Evolutionary conservation across 1,284 basidiomycete species (phyloP).

Genomic region (Sparassis latifolia): DNA sequence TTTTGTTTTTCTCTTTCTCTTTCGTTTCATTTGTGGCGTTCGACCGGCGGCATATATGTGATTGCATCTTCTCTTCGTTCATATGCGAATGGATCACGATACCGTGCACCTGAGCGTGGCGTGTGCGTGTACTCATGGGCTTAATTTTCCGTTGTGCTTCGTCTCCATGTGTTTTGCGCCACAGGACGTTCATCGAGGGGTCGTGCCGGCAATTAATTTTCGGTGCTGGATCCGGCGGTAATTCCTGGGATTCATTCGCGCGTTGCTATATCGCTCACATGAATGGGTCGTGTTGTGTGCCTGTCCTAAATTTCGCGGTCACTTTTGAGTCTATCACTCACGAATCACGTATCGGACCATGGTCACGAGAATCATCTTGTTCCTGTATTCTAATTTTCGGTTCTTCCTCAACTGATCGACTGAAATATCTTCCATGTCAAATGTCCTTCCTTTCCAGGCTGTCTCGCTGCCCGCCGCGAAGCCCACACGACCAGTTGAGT

Average conservation of each 20-base stretch:
- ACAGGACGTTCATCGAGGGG: too few species aligned
- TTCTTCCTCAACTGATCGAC: conserved; percentile 1
- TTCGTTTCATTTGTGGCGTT: too few species aligned
- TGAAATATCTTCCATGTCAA: not conserved
- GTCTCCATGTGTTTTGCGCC: too few species aligned
- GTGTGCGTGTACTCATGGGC: too few species aligned
- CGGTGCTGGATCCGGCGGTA: too few species aligned
- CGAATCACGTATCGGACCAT: too few species aligned
- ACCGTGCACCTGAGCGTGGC: not conserved
- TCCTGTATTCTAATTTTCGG: not conserved
- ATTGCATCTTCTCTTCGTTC: not conserved
- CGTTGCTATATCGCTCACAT: too few species aligned
- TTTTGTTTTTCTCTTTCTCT: not conserved
- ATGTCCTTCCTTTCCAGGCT: conserved; percentile 10
- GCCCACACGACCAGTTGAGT: conserved; percentile 42
- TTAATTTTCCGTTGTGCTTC: too few species aligned
- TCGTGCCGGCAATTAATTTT: too few species aligned
- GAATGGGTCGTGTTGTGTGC: too few species aligned
- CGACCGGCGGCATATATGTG: not conserved
- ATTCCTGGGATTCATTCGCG: too few species aligned
- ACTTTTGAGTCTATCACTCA: not conserved
- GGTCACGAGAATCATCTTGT: not conserved
- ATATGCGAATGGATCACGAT: not conserved
- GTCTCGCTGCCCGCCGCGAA: conserved; percentile 28
- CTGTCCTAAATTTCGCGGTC: not conserved